These are phyloP conservation scores for Candida glaebosa DNA, from an alignment of 805 yeast species.

Conservation along the genomic window DNA sequence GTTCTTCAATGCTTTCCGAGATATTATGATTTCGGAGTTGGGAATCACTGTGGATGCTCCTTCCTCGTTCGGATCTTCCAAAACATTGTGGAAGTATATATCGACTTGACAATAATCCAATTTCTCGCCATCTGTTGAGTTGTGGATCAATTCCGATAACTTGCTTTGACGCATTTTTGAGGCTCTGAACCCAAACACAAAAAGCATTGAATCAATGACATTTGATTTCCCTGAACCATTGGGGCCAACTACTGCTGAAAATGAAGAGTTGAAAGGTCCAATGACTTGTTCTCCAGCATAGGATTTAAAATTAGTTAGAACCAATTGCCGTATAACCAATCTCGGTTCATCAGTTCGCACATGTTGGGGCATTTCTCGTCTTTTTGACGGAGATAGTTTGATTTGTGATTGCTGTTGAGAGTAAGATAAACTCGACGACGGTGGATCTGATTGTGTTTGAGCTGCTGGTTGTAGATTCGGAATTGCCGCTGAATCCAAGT, in stretches of 20 bases:
- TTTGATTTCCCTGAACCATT: constrained; percentile 98
- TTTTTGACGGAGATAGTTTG: constrained; percentile 26
- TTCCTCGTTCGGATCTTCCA: constrained; percentile 46
- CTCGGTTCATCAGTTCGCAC: constrained; percentile 42
- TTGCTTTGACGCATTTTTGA: constrained; percentile 95
- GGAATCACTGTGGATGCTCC: constrained; percentile 34
- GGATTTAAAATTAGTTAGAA: constrained; percentile 84
- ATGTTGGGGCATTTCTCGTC: constrained; percentile 17
- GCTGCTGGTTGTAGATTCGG: constrained; percentile 1
- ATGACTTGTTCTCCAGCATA: constrained; percentile 91
- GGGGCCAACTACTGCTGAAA: constrained; percentile 97
- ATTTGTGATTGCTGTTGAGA: constrained; percentile 26
- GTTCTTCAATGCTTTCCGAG: constrained; percentile 75
- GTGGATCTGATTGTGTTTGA: not conserved
- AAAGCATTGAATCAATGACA: constrained; percentile 92
- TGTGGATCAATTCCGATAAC: constrained; percentile 88
- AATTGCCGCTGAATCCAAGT: not conserved
- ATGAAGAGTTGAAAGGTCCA: constrained; percentile 92
- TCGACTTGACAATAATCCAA: constrained; percentile 84
- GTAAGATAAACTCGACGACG: constrained; percentile 16
- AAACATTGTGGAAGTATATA: constrained; percentile 76
- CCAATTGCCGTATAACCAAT: constrained; percentile 70
- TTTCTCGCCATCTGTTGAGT: constrained; percentile 62
- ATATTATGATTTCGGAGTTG: constrained; percentile 60
- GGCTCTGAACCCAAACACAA: constrained; percentile 96